Conservation (phyloP, 208 protist genomes). For the Trypanosoma lewisi region DNA sequence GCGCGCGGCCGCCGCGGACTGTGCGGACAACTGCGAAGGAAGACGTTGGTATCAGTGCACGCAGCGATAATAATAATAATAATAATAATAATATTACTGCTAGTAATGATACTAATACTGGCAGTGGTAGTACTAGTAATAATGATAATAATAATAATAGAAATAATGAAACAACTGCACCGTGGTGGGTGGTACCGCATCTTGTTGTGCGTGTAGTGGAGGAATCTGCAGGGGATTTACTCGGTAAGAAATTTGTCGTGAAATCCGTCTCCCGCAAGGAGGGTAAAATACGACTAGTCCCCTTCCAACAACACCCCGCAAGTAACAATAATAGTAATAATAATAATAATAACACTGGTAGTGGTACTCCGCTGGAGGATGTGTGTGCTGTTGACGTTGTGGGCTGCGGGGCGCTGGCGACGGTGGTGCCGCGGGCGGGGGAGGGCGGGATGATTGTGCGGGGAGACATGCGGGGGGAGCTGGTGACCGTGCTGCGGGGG, state of each 20-base stretch:
- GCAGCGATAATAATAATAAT: neutral
- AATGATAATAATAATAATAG: neutral
- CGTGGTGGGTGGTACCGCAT: constrained; percentile 77
- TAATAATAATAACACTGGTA: no score
- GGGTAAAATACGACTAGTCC: constrained; percentile 47
- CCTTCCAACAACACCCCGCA: no score
- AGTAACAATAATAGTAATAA: no score
- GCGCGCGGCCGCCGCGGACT: constrained; percentile 49
- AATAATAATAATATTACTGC: neutral
- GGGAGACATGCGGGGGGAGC: constrained; percentile 52
- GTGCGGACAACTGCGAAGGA: constrained; percentile 1
- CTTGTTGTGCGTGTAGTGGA: constrained; percentile 73
- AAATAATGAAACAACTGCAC: neutral
- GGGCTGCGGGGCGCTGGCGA: constrained; percentile 61
- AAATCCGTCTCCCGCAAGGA: constrained; percentile 41
- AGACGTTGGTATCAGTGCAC: neutral
- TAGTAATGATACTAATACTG: neutral
- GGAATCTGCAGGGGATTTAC: constrained; percentile 44
- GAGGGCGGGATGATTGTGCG: constrained; percentile 62
- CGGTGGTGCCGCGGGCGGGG: constrained; percentile 69
- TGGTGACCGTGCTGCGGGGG: constrained; percentile 67
- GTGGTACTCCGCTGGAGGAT: no score
- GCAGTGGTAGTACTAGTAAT: neutral
- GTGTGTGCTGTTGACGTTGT: constrained; percentile 70
- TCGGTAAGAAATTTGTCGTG: constrained; percentile 73